Evolutionary conservation across 140 eudicot species (phyloP), one percentile per base, ranked within the genome.

Genomic region (Oenanthe javanica): DNA sequence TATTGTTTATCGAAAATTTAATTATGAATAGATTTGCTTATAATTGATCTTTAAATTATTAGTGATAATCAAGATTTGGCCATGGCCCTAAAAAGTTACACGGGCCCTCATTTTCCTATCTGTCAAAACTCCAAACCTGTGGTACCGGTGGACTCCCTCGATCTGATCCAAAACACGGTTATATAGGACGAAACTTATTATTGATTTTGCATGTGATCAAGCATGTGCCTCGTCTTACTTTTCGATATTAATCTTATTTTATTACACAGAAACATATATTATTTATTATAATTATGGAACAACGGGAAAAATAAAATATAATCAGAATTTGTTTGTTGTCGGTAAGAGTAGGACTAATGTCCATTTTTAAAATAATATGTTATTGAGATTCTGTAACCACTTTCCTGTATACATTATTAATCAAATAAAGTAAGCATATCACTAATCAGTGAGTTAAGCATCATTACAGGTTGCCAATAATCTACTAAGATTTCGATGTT

Each of bases 191-290:
- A n/a, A 61, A n/a, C 8, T 0, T n/a, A 61, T 61, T 0, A 61
- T n/a, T n/a, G 69, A n/a, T 7, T 61, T 61, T 61, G 69, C 69
- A 61, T 61, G 69, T 61, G 69, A 61, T 61, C 14, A 61, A 61
- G 36, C 69, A 61, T n/a, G 69, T 61, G 69, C 69, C 4, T 61
- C 69, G 10, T 61, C 69, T 61, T 59, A 59, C n/a, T 59, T 59
- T 21, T n/a, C 6, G 12, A 59, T 6, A 59, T 6, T 59, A 19
- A 59, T 21, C 67, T 6, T 59, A 59, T 59, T 59, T 59, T 21
- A 59, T 59, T 21, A 57, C 25, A 18, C 64, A 59, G 12, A 59
- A 21, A 59, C 1, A 5, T 21, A 8, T n/a, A 7, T 61, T n/a
- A 0, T n/a, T 61, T 8, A 61, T 61, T 61, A 61, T n/a, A n/a